Base-by-base conservation (phyloP, 208 protist species). In the Trypanosoma theileri region DNA sequence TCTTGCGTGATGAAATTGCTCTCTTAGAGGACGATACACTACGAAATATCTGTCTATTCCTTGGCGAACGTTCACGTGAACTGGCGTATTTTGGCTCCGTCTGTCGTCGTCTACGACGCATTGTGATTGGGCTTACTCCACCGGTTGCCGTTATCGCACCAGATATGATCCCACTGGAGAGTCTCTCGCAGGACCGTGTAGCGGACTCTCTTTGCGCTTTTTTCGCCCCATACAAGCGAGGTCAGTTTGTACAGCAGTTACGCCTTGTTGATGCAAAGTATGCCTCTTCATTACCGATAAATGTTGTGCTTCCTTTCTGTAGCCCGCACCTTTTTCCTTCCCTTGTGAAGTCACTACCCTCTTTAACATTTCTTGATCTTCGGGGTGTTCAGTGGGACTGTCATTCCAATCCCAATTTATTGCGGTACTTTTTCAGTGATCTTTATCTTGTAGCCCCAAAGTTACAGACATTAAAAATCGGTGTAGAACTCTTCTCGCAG, bases 381-480 rank as follows among this genome's bases (percentile, higher is more conserved):
- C 82, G 90, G 21, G 85, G 89, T n/a, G 87, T 93, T 31, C 62
- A 44, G 50, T 88, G 85, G 78, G 59, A 73, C 21, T 59, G 66
- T 21, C 17, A 77, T 59, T 42, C 42, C 56, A 28, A 22, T 21
- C 63, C 58, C 9, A 13, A 31, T 52, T 42, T 80, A 21, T 35
- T 69, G 52, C 61, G 69, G 46, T 69, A 79, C 62, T 80, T 95
- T n/a, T 81, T 95, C 24, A 80, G 71, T 26, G 90, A 93, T 71
- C 67, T 95, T 9, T 68, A 93, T 74, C 56, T 92, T 45, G 79
- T 80, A n/a, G 79, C 72, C 8, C 80, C 79, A 22, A 45, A 68
- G 17, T 74, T 93, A 60, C 60, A 67, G 50, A 81, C 73, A 44
- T 72, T 95, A n/a, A 89, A 88, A 65, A 71, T 93, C 35, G 82